Evolutionary conservation across 495 filamentous ascomycete genomes (phyloP).

Genomic region (Xylaria venustula): DNA sequence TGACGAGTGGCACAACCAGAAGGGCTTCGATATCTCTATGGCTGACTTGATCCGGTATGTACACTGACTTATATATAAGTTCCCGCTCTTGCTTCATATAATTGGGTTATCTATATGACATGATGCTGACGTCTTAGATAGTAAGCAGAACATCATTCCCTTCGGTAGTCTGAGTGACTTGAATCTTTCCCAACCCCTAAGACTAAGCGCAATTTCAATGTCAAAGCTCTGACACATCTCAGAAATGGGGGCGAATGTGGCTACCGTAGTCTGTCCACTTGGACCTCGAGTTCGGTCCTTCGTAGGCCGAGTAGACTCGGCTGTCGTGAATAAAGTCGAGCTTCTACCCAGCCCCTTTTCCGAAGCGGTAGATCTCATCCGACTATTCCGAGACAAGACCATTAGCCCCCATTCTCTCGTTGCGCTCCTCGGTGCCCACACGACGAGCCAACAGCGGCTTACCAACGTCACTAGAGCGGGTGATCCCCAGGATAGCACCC

Average conservation of each 20-base stretch:
- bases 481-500: constrained; percentile 43
- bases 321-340: constrained; percentile 23
- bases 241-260: constrained; percentile 30
- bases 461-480: constrained; percentile 23
- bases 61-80: not conserved
- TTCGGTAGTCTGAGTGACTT: not conserved
- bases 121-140: not conserved
- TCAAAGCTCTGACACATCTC: not conserved
- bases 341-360: constrained; percentile 35
- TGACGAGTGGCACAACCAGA: constrained; percentile 15
- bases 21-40: constrained; percentile 24
- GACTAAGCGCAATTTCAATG: not conserved
- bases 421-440: constrained; percentile 46
- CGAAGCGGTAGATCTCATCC: constrained; percentile 34
- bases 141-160: not conserved
- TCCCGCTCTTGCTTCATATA: not conserved
- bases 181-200: not conserved
- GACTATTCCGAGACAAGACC: constrained; percentile 43
- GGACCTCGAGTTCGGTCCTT: constrained; percentile 36
- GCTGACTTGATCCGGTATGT: constrained; percentile 29
- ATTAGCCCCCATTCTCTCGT: constrained; percentile 39
- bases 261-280: constrained; percentile 30
- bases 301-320: constrained; percentile 38
- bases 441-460: constrained; percentile 37
- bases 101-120: not conserved